Base-by-base conservation (phyloP, 495 filamentous ascomycete species). In the Daldinia bambusicola region DNA sequence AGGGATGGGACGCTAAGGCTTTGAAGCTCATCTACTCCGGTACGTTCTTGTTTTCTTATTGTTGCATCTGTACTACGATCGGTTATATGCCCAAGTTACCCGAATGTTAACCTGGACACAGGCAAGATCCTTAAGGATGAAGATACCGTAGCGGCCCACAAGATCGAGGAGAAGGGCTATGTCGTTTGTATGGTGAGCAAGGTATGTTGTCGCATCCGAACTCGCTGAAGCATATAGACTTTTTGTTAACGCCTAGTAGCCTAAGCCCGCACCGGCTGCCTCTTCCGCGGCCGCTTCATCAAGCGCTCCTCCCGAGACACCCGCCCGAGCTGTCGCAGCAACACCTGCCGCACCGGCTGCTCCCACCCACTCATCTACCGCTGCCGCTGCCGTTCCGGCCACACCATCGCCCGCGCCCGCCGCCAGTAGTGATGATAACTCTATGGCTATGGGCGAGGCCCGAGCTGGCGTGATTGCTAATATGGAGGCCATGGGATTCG, bases 131-230 rank as follows among this genome's bases (percentile, higher is more conserved):
- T 99, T 66, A 92, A 97, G 81, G 95, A 99, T 92, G 92, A 90
- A 67, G 95, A 97, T 74, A 95, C 95, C 14, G 90, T 98, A 71
- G 93, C 94, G 78, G 92, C 91, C 5, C 98, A 97, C 84, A 96
- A 91, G 82, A 97, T 99, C 65, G 95, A 99, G 82, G 95, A 98
- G 87, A 99, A 98, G 87, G 95, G 95, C 26, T 98, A 97, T 79
- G 91, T 99, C 73, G 96, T 99, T 48, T 99, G 95, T 80, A 95
- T 99, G 88, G 88, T 95, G 50, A 90, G 90, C 65, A 98, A 98
- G 92, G 95, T 97, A 87, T 51, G 80, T 72, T 48, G 14, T 9
- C 31, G 43, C 30, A 12, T 18, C 55, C 30, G 18, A 38, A 41
- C 52, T 38, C 32, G 4, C 37, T 56, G 65, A 12, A 37, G 53